phyloP scores from a whole-genome alignment of 352 stramenopile species.

The Globisporangium orthogonon region DNA sequence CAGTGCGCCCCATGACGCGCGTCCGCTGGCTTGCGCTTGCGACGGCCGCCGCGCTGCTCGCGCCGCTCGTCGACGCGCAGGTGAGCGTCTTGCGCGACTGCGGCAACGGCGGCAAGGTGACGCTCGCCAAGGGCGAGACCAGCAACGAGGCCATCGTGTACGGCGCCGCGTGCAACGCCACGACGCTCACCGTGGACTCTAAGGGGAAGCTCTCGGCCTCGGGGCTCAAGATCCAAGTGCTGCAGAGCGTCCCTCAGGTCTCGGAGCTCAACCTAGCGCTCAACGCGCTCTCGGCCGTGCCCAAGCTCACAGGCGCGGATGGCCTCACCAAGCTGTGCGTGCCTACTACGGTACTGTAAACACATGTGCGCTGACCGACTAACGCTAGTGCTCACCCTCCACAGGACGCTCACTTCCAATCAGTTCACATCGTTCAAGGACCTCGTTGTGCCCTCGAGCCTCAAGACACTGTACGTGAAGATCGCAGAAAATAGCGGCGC shows the following conservation, averaged over 20 bases:
- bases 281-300: conserved; percentile 43
- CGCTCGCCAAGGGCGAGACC: conserved; percentile 28
- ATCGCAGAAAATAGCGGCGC: too few relatives aligned
- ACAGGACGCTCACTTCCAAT: conserved; percentile 49
- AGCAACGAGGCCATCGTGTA: conserved; percentile 28
- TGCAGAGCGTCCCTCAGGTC: conserved; percentile 41
- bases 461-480: conserved; percentile 33
- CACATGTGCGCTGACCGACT: neutral
- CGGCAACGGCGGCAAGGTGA: conserved; percentile 27
- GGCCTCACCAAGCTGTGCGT: conserved; percentile 38
- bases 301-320: conserved; percentile 18
- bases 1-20: neutral
- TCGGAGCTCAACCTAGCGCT: conserved; percentile 43
- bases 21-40: conserved; percentile 3
- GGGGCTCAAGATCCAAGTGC: conserved; percentile 34
- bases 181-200: conserved; percentile 23
- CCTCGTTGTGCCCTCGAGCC: conserved; percentile 26
- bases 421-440: conserved; percentile 34
- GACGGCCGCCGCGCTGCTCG: neutral
- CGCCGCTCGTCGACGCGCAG: neutral
- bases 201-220: conserved; percentile 30
- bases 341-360: too few relatives aligned
- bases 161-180: conserved; percentile 24
- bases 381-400: neutral
- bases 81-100: conserved; percentile 12